Percentiles rank a stretch among this genome's conserved stretches.
Conservation (phyloP, 345 rosid species). For the Angophora floribunda region DNA sequence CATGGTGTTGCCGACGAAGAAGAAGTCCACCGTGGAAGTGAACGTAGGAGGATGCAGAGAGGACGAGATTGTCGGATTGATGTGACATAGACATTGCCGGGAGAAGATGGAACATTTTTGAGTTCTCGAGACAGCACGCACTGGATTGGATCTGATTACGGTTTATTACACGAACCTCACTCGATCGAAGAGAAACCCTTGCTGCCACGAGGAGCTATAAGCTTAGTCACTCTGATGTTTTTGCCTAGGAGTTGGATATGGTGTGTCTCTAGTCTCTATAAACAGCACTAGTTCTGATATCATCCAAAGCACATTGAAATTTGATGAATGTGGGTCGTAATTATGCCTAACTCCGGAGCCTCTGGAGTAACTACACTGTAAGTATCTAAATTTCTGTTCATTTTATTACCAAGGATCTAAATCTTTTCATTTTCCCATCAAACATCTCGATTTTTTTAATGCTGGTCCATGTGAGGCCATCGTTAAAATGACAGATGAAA, state of each 20-base stretch:
- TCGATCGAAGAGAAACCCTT: background rate
- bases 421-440: background rate
- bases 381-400: background rate
- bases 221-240: background rate
- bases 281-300: background rate
- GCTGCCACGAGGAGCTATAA: background rate
- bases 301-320: background rate
- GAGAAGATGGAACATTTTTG: background rate
- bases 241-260: background rate
- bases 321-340: background rate
- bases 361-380: background rate
- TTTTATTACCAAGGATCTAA: background rate
- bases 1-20: conserved; percentile 11
- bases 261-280: background rate
- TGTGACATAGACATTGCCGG: background rate
- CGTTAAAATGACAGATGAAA: background rate
- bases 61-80: background rate
- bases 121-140: background rate
- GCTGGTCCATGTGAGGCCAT: background rate
- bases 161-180: background rate
- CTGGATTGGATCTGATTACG: background rate
- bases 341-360: background rate
- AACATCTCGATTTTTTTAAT: background rate
- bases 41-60: conserved; percentile 7
- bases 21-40: conserved; percentile 14